Evolutionary conservation across 805 yeast species (phyloP).

Genomic region (Dipodascopsis uninucleata): DNA sequence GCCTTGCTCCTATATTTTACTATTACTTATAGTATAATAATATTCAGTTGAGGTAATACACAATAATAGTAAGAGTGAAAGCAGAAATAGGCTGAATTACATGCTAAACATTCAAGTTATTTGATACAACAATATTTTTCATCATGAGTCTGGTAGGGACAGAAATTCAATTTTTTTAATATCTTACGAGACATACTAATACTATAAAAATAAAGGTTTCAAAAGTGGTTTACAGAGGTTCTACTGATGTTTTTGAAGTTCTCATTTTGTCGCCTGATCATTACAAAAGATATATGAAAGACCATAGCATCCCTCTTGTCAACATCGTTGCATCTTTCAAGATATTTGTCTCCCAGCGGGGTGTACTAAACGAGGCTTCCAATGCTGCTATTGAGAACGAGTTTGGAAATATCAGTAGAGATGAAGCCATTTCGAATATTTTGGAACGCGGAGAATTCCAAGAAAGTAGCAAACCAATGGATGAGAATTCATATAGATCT

Average conservation of each 20-base stretch:
- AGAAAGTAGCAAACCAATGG: slow-evolving; percentile 35
- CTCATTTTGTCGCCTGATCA: slow-evolving; percentile 56
- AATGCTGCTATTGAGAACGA: slow-evolving; percentile 58
- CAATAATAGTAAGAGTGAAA: too few species aligned
- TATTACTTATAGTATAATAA: too few species aligned
- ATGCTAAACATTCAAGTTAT: too few species aligned
- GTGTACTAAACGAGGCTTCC: slow-evolving; percentile 69
- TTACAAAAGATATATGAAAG: slow-evolving; percentile 47
- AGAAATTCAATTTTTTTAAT: too few species aligned
- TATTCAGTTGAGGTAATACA: too few species aligned
- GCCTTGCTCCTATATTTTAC: too few species aligned
- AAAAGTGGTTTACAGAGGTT: slow-evolving; percentile 48
- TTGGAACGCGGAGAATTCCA: slow-evolving; percentile 58
- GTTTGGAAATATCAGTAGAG: slow-evolving; percentile 56
- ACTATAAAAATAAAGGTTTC: slow-evolving; percentile 5
- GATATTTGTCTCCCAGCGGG: slow-evolving; percentile 58
- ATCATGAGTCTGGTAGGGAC: too few species aligned
- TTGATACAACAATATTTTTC: too few species aligned
- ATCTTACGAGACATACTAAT: too few species aligned
- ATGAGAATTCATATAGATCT: slow-evolving; percentile 37
- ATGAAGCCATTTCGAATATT: slow-evolving; percentile 58
- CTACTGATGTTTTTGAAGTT: slow-evolving; percentile 58
- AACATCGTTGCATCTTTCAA: slow-evolving; percentile 62
- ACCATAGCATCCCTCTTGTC: slow-evolving; percentile 53
- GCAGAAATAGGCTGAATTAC: too few species aligned